Evolutionary conservation across 495 filamentous ascomycete species (phyloP).

Genomic region (Pseudoneurospora amorphoporcata): DNA sequence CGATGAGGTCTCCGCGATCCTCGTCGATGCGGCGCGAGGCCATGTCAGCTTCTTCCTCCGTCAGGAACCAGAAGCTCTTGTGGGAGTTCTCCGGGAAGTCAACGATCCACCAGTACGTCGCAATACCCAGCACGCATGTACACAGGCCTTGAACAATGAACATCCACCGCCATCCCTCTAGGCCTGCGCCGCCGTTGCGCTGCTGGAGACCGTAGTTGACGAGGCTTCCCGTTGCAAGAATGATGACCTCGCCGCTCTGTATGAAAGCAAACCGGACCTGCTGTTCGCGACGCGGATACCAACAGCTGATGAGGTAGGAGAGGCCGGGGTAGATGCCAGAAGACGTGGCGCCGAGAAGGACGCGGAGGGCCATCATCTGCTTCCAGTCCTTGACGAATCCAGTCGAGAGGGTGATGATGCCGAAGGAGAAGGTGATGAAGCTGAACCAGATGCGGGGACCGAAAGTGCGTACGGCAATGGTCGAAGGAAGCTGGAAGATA

Average conservation of each 20-base stretch:
- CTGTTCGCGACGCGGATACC: slow-evolving; percentile 63
- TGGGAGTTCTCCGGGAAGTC: slow-evolving; percentile 66
- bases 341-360: slow-evolving; percentile 60
- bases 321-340: slow-evolving; percentile 64
- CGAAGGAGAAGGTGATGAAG: slow-evolving; percentile 56
- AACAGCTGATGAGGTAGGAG: slow-evolving; percentile 60
- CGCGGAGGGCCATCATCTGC: slow-evolving; percentile 62
- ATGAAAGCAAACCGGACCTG: slow-evolving; percentile 68
- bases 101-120: slow-evolving; percentile 70
- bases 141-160: slow-evolving; percentile 58
- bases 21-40: slow-evolving; percentile 48
- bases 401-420: slow-evolving; percentile 61
- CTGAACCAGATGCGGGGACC: slow-evolving; percentile 63
- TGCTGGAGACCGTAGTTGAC: slow-evolving; percentile 64
- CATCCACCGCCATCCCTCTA: slow-evolving; percentile 72
- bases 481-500: slow-evolving; percentile 64
- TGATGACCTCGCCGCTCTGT: slow-evolving; percentile 56
- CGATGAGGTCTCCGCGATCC: slow-evolving; percentile 56
- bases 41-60: slow-evolving; percentile 44
- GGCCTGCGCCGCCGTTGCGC: slow-evolving; percentile 45
- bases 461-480: slow-evolving; percentile 55
- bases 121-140: slow-evolving; percentile 53
- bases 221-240: slow-evolving; percentile 60
- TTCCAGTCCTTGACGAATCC: slow-evolving; percentile 61
- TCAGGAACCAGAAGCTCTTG: slow-evolving; percentile 53